Percentiles rank a stretch among this genome's conserved stretches.
These are phyloP conservation scores for Smittium culicis DNA, from an alignment of 371 early-diverging fungal species.

Conservation along the genomic window DNA sequence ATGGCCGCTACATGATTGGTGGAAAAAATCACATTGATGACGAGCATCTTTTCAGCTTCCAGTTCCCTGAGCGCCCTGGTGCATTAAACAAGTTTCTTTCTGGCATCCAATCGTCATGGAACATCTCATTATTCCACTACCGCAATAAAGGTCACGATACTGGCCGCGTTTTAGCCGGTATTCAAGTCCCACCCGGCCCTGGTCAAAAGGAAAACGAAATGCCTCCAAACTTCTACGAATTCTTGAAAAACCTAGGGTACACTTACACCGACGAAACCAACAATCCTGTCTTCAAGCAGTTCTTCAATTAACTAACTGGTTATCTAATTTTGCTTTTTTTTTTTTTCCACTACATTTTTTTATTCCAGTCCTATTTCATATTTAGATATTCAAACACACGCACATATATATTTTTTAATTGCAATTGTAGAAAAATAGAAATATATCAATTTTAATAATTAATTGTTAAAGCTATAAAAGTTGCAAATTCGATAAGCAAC, in stretches of 20 bases:
- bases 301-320: too few species aligned
- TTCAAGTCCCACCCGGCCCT: conserved; percentile 70
- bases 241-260: conserved; percentile 59
- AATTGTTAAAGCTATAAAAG: too few species aligned
- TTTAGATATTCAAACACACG: too few species aligned
- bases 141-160: conserved; percentile 91
- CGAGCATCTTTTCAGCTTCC: conserved; percentile 82
- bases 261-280: conserved; percentile 78
- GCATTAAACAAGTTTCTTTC: conserved; percentile 70
- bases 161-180: conserved; percentile 79
- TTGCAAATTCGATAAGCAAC: too few species aligned
- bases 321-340: too few species aligned
- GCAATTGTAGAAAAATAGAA: too few species aligned
- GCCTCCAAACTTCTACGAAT: conserved; percentile 42
- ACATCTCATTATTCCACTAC: conserved; percentile 92
- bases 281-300: conserved; percentile 70
- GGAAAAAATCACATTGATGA: conserved; percentile 47
- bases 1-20: conserved; percentile 83
- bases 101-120: conserved; percentile 60
- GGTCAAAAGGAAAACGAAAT: conserved; percentile 18
- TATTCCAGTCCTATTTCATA: too few species aligned
- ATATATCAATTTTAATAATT: too few species aligned
- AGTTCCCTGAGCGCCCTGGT: conserved; percentile 91
- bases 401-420: too few species aligned
- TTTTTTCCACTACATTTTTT: too few species aligned